Conservation (phyloP, 305 asterid genomes). For the Striga hermonthica region DNA sequence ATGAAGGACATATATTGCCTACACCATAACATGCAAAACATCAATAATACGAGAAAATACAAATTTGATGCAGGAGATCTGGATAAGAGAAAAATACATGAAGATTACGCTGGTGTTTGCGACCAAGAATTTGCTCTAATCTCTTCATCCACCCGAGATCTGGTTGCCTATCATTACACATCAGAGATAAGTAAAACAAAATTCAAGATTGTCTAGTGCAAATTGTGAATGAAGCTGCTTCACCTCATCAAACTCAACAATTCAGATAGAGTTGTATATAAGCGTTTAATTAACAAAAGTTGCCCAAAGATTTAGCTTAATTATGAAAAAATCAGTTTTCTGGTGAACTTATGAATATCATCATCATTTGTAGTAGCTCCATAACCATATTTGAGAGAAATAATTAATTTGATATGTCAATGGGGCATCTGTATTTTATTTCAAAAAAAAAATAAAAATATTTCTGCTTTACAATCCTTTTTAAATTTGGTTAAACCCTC, state of each 20-base stretch:
- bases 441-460: too few species aligned
- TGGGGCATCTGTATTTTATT: too few species aligned
- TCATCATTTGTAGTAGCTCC: not conserved
- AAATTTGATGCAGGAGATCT: not conserved
- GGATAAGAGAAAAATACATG: constrained; percentile 47
- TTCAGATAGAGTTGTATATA: not conserved
- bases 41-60: not conserved
- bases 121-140: constrained; percentile 91
- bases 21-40: constrained; percentile 28
- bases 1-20: constrained; percentile 81
- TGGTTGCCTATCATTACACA: constrained; percentile 73
- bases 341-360: not conserved
- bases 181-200: constrained; percentile 2
- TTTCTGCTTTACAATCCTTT: too few species aligned
- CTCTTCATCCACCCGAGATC: constrained; percentile 94
- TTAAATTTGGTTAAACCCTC: too few species aligned
- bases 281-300: constrained; percentile 5
- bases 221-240: not conserved
- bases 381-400: not conserved
- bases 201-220: not conserved
- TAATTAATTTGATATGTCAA: too few species aligned
- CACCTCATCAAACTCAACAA: not conserved
- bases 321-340: not conserved
- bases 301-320: not conserved
- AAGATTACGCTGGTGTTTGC: constrained; percentile 91